These are phyloP conservation scores for Citrus unshiu DNA, from an alignment of 345 rosid genomes.

Conservation along the genomic window DNA sequence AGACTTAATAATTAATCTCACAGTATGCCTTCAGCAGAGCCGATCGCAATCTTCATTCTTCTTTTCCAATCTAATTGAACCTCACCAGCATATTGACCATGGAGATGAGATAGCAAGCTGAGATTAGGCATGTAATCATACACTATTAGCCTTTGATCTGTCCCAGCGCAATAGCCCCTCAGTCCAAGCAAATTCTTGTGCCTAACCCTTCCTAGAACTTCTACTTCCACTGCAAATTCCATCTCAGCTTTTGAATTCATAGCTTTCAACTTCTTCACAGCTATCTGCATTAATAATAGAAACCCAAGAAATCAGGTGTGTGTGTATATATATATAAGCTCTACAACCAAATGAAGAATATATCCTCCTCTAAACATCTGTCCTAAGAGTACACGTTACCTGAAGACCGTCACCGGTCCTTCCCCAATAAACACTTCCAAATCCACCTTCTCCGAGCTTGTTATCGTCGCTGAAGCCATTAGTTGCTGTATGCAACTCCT, in stretches of 20 bases:
- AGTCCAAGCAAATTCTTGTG: slow-evolving; percentile 66
- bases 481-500: slow-evolving; percentile 59
- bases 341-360: background rate
- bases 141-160: slow-evolving; percentile 66
- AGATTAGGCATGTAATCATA: slow-evolving; percentile 75
- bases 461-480: slow-evolving; percentile 71
- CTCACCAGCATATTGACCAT: slow-evolving; percentile 50
- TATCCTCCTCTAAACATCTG: background rate
- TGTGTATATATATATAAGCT: fast-evolving
- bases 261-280: slow-evolving; percentile 66
- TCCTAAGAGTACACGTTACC: slow-evolving; percentile 19
- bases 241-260: slow-evolving; percentile 71
- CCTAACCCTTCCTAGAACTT: slow-evolving; percentile 69
- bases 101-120: slow-evolving; percentile 69
- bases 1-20: slow-evolving; percentile 19
- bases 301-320: too few species aligned
- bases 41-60: slow-evolving; percentile 55
- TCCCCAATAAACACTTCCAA: slow-evolving; percentile 82
- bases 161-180: slow-evolving; percentile 62
- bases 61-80: slow-evolving; percentile 54
- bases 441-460: slow-evolving; percentile 55
- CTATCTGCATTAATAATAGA: slow-evolving; percentile 28
- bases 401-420: slow-evolving; percentile 64
- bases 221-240: slow-evolving; percentile 78
- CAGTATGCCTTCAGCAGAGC: slow-evolving; percentile 66